A percentile compares a stretch with the other conserved stretches of the same genome.
phyloP scores from a whole-genome alignment of 139 green algal genomes.

The Chloropicon primus region DNA sequence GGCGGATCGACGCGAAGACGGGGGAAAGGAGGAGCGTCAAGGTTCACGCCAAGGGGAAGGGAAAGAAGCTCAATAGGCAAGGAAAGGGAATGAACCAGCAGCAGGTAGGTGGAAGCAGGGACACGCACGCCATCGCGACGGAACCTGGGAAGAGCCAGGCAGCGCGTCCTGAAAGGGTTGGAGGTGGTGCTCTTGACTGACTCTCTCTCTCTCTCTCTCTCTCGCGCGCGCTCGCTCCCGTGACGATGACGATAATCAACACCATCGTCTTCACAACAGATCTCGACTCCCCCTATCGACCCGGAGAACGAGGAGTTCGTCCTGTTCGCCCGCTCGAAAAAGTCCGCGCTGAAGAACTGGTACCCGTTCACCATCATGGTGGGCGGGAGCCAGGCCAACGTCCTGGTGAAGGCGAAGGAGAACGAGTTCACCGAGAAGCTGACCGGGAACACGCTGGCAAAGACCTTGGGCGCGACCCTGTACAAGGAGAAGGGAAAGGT shows the following conservation, averaged over 20 bases:
- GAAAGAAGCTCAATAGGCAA: not conserved
- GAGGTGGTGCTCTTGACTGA: not conserved
- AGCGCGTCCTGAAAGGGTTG: not conserved
- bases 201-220: not conserved
- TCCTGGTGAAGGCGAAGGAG: not conserved
- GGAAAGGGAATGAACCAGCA: not conserved
- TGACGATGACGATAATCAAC: too few relatives aligned
- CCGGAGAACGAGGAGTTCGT: not conserved
- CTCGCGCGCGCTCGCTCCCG: too few relatives aligned
- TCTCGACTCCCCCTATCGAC: not conserved
- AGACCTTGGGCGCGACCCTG: not conserved
- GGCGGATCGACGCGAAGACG: not conserved
- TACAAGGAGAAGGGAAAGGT: not conserved
- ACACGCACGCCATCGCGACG: too few relatives aligned
- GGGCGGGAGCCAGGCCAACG: not conserved
- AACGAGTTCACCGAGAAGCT: not conserved
- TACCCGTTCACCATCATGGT: not conserved
- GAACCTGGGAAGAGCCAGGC: too few relatives aligned
- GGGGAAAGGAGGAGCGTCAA: not conserved
- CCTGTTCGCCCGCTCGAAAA: not conserved
- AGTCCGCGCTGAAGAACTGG: not conserved
- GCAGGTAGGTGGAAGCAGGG: not conserved
- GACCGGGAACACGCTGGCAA: not conserved
- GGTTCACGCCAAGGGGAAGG: not conserved
- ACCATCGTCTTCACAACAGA: too few relatives aligned